phyloP scores from a whole-genome alignment of 371 early-diverging fungal species.

The Dichotomocladium elegans region DNA sequence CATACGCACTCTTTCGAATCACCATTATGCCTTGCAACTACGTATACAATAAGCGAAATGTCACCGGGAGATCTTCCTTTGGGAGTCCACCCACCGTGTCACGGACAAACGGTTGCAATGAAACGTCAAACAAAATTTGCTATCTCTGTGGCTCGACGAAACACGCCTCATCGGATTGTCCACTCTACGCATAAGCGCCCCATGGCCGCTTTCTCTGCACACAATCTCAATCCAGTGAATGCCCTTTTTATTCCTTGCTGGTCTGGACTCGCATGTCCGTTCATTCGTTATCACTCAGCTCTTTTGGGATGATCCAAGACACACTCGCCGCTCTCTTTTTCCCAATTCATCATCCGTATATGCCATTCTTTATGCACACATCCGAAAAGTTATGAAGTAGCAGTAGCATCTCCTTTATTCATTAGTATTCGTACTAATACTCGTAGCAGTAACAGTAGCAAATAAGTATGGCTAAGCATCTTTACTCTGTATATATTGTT shows the following conservation, averaged over 20 bases:
- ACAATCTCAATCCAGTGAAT: neutral
- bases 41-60: too few relatives aligned
- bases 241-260: neutral
- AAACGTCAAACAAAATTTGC: slow-evolving; percentile 22
- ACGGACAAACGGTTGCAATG: slow-evolving; percentile 2
- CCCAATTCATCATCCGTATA: neutral
- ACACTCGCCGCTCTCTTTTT: too few relatives aligned
- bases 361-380: slow-evolving; percentile 1
- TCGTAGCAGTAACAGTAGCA: too few relatives aligned
- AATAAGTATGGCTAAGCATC: too few relatives aligned
- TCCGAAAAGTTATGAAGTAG: slow-evolving; percentile 4
- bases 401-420: too few relatives aligned
- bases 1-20: slow-evolving; percentile 1
- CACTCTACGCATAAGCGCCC: slow-evolving; percentile 33
- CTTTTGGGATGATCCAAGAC: too few relatives aligned
- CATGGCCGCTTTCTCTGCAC: neutral
- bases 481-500: too few relatives aligned
- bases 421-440: too few relatives aligned
- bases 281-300: neutral
- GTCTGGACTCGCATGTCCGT: too few relatives aligned
- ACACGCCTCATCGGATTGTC: slow-evolving; percentile 46
- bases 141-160: slow-evolving; percentile 46
- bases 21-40: slow-evolving; percentile 10
- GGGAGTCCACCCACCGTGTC: too few relatives aligned
- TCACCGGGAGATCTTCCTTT: too few relatives aligned